phyloP scores from a whole-genome alignment of 2,329 filamentous ascomycete species.

The Cryphonectria carpinicola region DNA sequence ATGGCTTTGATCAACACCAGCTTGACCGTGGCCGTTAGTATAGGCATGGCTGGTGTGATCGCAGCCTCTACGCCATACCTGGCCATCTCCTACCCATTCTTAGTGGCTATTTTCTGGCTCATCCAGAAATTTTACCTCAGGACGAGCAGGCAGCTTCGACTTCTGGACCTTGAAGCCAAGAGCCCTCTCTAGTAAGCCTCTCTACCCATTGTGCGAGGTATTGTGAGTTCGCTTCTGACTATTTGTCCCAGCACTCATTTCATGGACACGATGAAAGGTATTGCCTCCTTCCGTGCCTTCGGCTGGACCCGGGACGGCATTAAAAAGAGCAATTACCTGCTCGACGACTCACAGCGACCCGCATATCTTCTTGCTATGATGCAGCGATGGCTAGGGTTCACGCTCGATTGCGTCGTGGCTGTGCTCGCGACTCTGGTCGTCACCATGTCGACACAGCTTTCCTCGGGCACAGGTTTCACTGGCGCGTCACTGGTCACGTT shows the following conservation, averaged over 20 bases:
- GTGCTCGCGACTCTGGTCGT: constrained; percentile 53
- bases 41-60: constrained; percentile 38
- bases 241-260: constrained; percentile 48
- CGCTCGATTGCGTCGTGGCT: constrained; percentile 54
- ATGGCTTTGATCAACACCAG: constrained; percentile 36
- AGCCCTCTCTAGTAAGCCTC: constrained; percentile 55
- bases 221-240: background rate
- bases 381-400: constrained; percentile 60
- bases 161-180: constrained; percentile 65
- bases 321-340: constrained; percentile 48
- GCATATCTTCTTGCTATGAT: constrained; percentile 61
- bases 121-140: constrained; percentile 63
- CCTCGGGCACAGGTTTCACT: constrained; percentile 42
- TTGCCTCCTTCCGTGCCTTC: constrained; percentile 61
- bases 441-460: constrained; percentile 50
- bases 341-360: constrained; percentile 60
- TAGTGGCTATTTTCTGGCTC: constrained; percentile 50
- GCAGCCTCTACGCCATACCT: constrained; percentile 37
- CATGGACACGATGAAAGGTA: constrained; percentile 57
- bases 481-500: constrained; percentile 46
- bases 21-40: constrained; percentile 26
- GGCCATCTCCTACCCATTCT: constrained; percentile 51
- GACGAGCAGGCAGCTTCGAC: constrained; percentile 62
- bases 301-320: constrained; percentile 54
- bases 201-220: background rate